phyloP scores from a whole-genome alignment of 441 rosid genomes.

The Populus hybrid region DNA sequence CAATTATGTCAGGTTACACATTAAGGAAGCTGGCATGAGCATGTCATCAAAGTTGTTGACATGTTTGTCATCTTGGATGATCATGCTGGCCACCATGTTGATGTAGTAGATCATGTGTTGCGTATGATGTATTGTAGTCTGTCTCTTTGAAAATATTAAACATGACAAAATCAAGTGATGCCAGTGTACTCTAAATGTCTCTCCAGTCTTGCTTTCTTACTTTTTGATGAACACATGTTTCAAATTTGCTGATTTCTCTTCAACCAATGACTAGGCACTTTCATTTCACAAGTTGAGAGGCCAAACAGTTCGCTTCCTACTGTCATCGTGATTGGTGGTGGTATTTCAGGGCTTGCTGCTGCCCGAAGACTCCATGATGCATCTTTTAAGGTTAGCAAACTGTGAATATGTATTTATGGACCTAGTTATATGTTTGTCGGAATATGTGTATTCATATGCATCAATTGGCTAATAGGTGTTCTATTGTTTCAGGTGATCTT shows the following conservation, averaged over 20 bases:
- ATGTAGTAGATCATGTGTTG: not conserved
- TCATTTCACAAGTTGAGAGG: conserved; percentile 39
- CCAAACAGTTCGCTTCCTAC: conserved; percentile 51
- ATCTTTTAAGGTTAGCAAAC: conserved; percentile 49
- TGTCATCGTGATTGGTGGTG: conserved; percentile 78
- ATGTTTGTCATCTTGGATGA: not conserved
- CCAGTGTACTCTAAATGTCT: not conserved
- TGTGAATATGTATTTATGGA: not conserved
- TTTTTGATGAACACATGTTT: not conserved
- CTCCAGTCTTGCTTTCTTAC: not conserved
- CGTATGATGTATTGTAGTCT: not conserved
- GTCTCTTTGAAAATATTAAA: too few species aligned
- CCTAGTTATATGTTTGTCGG: not conserved
- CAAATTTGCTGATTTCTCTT: conserved; percentile 1
- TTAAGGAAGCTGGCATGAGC: not conserved
- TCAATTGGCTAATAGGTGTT: not conserved
- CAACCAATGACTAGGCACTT: conserved; percentile 27
- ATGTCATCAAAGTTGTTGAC: not conserved
- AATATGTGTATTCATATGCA: not conserved
- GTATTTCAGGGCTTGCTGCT: conserved; percentile 86
- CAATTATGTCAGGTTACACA: not conserved
- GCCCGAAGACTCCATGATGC: conserved; percentile 67
- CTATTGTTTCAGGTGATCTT: conserved; percentile 53
- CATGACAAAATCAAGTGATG: not conserved
- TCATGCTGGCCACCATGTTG: not conserved